Evolutionary conservation across 2,329 filamentous ascomycete species (phyloP), one percentile per base, ranked within the genome.

Genomic region (Stagonosporopsis chrysanthemi): DNA sequence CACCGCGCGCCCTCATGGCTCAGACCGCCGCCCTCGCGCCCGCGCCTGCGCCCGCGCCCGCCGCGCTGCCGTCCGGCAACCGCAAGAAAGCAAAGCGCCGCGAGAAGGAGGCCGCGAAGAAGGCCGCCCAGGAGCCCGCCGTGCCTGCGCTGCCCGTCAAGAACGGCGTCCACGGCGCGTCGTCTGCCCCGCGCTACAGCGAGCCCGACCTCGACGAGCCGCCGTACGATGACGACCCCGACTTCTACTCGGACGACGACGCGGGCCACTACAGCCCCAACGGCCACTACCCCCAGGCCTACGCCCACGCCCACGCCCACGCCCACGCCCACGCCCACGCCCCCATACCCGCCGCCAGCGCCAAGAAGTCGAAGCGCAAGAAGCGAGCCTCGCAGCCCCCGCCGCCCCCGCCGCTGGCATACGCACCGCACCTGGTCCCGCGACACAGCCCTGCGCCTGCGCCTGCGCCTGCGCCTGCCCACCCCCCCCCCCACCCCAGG

Each of bases 51-150:
- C 28, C 28, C 28, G 28, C 28, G 28, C 28, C 28, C 28, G 28
- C 28, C 28, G n/a, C n/a, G n/a, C 28, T 15, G n/a, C 23, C 35
- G 52, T 19, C 82, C 23, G 89, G 93, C 48, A 97, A 97, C 79
- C 88, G 91, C 73, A 97, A 97, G 83, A 98, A 97, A 82, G 90
- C 95, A 77, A 97, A 97, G 83, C 87, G 93, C 66, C 86, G 93
- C 65, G 89, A 91, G 73, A 97, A 97, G 76, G 83, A 86, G 78
- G 90, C 90, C 31, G 90, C 91, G 29, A 89, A 88, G 59, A 73
- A 76, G 61, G 74, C 76, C 22, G 77, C 77, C 60, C 76, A 77
- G 54, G 65, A 72, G 8, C 61, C 62, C 24, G 24, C 24, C 7
- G 24, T 26, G 4, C 24, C 24, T 43, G 60, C 69, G 40, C 39